A percentile compares a stretch with the other conserved stretches of the same genome.
These are phyloP conservation scores for Malassezia slooffiae DNA, from an alignment of 1,284 basidiomycete genomes.

Conservation along the genomic window DNA sequence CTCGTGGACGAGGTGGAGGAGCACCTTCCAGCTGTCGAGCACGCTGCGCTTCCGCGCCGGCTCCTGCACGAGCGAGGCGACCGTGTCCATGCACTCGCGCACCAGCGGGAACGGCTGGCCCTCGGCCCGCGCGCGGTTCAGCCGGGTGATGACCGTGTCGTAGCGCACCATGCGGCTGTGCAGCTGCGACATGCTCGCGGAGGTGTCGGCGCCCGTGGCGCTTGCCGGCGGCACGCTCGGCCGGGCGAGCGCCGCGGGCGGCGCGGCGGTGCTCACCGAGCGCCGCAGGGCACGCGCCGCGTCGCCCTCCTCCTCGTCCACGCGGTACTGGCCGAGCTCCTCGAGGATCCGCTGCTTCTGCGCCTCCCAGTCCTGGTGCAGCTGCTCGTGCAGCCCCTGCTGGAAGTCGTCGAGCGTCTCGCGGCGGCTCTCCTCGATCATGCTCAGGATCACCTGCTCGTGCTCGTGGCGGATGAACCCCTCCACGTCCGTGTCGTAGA, in stretches of 20 bases:
- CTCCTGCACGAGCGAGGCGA: constrained; percentile 19
- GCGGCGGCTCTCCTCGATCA: constrained; percentile 76
- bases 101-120: constrained; percentile 24
- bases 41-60: constrained; percentile 41
- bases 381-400: constrained; percentile 62
- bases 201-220: constrained; percentile 6
- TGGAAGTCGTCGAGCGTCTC: constrained; percentile 80
- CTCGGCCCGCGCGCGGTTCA: constrained; percentile 38
- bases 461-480: constrained; percentile 73
- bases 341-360: constrained; percentile 82
- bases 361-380: constrained; percentile 72
- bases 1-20: constrained; percentile 50
- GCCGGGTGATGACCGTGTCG: constrained; percentile 30
- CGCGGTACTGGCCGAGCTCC: constrained; percentile 57
- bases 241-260: neutral
- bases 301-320: constrained; percentile 9
- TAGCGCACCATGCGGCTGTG: constrained; percentile 41
- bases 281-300: constrained; percentile 5
- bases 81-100: constrained; percentile 32
- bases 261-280: neutral
- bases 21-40: constrained; percentile 48
- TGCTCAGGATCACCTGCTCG: constrained; percentile 83
- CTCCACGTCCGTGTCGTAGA: constrained; percentile 79
- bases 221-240: constrained; percentile 1
- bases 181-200: constrained; percentile 20